Evolutionary conservation across 495 filamentous ascomycete species (phyloP), one percentile per base, ranked within the genome.

Genomic region (Thozetella sp.): DNA sequence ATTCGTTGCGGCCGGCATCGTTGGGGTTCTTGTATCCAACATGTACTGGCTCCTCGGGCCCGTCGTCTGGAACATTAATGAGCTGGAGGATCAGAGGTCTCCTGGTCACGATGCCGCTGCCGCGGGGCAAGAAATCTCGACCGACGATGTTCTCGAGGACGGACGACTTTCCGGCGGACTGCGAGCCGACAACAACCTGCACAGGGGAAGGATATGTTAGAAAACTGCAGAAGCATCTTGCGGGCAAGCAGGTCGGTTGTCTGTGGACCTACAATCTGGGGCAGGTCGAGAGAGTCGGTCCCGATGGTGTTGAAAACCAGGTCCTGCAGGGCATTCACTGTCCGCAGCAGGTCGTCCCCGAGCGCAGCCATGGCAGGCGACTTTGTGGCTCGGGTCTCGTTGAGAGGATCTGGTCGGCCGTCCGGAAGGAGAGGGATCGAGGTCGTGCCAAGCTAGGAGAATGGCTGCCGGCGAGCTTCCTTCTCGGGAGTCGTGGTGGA

Each of bases 281-380:
- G 95, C 43, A 99, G 76, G 76, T 99, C 95, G 56, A 99, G 86
- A 34, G 93, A 97, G 72, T 99, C 95, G 78, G 95, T 97, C 71
- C 95, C 96, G 71, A 99, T 99, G 54, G 96, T 99, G 79, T 99
- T 98, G 80, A 99, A 98, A 58, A 99, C 95, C 68, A 99, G 76
- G 76, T 99, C 95, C 70, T 99, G 96, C 61, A 99, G 83, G 79
- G 93, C 94, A 78, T 99, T 98, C 72, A 98, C 95, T 53, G 90
- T 93, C 57, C 85, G 84, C 69, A 99, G 83, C 71, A 99, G 79
- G 72, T 97, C 93, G 68, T 99, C 95, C 67, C 95, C 95, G 55
- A 97, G 85, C 59, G 83, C 75, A 53, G 83, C 80, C 83, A 86
- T 86, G 59, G 63, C 65, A 64, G 61, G 54, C 58, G 25, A 25